phyloP scores from a whole-genome alignment of 129 eudicot genomes.

The Flaveria bidentis region DNA sequence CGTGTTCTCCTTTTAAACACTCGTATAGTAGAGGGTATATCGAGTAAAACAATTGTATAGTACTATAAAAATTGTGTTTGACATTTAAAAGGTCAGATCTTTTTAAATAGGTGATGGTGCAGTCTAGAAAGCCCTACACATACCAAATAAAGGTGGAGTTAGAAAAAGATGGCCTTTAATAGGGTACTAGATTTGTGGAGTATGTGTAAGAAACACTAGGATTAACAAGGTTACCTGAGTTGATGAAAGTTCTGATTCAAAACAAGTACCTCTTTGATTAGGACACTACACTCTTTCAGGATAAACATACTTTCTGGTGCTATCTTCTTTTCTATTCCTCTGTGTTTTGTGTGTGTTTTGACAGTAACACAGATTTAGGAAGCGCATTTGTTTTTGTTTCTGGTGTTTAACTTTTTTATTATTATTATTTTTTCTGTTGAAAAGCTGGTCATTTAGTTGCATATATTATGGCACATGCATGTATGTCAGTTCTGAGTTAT shows the following conservation, averaged over 20 bases:
- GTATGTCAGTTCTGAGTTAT: constrained; percentile 4
- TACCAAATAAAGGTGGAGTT: constrained; percentile 40
- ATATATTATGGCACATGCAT: constrained; percentile 12
- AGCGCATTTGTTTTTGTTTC: constrained; percentile 30
- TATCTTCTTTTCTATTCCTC: constrained; percentile 32
- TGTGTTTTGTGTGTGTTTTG: constrained; percentile 27
- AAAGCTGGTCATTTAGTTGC: constrained; percentile 33
- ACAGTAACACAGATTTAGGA: constrained; percentile 34
- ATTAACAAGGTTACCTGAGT: constrained; percentile 48
- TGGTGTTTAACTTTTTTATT: not conserved
- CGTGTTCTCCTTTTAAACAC: no score
- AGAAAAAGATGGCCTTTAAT: constrained; percentile 36
- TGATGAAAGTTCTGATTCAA: constrained; percentile 49
- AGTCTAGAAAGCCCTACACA: constrained; percentile 35
- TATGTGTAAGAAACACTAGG: constrained; percentile 46
- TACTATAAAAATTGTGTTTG: not conserved
- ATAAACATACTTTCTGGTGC: constrained; percentile 39
- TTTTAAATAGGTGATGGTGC: constrained; percentile 27
- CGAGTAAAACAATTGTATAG: no score
- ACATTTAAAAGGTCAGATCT: constrained; percentile 30
- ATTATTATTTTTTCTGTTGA: constrained; percentile 1
- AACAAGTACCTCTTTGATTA: constrained; percentile 44
- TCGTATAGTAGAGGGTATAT: no score
- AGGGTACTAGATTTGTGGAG: constrained; percentile 57
- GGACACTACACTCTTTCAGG: constrained; percentile 42